phyloP scores from a whole-genome alignment of 495 filamentous ascomycete species.

The Sordaria brevicollis region DNA sequence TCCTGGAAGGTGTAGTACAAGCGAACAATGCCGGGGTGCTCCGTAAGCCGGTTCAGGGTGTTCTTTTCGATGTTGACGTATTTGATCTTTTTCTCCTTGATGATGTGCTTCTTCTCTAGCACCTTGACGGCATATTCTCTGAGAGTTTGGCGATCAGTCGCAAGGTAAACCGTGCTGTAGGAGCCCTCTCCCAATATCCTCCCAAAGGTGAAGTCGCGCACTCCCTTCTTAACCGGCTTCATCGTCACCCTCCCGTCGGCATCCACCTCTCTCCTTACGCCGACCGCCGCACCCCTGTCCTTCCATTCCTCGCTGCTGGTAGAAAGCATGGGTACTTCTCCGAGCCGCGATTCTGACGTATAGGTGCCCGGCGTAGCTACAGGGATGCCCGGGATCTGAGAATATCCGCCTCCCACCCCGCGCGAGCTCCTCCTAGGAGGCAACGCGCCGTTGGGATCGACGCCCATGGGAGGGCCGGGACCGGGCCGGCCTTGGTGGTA shows the following conservation, averaged over 20 bases:
- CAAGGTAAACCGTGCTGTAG: conserved; percentile 92
- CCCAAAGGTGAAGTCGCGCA: conserved; percentile 93
- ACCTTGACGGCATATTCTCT: conserved; percentile 99
- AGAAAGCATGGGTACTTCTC: conserved; percentile 46
- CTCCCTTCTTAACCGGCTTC: conserved; percentile 87
- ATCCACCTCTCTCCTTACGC: conserved; percentile 68
- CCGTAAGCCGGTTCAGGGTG: conserved; percentile 88
- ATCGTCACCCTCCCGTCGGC: conserved; percentile 71
- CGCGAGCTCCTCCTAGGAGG: conserved; percentile 61
- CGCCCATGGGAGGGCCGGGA: conserved; percentile 27
- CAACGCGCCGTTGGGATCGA: conserved; percentile 43
- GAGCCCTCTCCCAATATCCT: conserved; percentile 90
- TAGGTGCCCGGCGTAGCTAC: conserved; percentile 39
- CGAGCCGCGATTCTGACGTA: conserved; percentile 10
- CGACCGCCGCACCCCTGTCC: conserved; percentile 79
- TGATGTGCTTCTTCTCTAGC: conserved; percentile 96
- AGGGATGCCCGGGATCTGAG: conserved; percentile 29
- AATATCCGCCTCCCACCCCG: conserved; percentile 43
- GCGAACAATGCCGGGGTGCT: conserved; percentile 93
- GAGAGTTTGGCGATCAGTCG: conserved; percentile 87
- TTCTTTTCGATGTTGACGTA: conserved; percentile 99
- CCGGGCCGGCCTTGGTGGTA: conserved; percentile 49
- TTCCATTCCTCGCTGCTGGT: conserved; percentile 89
- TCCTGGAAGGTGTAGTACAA: conserved; percentile 99
- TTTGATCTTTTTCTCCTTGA: conserved; percentile 99